phyloP scores from a whole-genome alignment of 1,139 yeast species.

The Meyerozyma elateridarum region DNA sequence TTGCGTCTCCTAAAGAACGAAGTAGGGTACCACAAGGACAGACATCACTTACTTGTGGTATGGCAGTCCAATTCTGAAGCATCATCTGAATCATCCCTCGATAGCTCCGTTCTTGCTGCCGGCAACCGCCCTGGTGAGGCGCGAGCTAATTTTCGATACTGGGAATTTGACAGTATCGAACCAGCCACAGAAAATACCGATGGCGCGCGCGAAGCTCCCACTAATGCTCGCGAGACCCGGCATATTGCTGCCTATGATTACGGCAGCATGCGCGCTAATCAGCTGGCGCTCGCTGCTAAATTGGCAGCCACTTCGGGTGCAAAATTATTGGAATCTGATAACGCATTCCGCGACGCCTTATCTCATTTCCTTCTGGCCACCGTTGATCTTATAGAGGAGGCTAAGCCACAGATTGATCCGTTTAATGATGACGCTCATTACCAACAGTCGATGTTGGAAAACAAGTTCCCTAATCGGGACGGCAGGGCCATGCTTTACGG shows the following conservation, averaged over 20 bases:
- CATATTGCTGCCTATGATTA: slow-evolving; percentile 1
- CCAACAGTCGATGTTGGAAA: slow-evolving; percentile 15
- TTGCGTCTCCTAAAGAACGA: background rate
- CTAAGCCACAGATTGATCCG: slow-evolving; percentile 19
- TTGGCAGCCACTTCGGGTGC: background rate
- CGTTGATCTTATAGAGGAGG: slow-evolving; percentile 15
- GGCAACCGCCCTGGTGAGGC: too few relatives aligned
- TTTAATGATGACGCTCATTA: slow-evolving; percentile 29
- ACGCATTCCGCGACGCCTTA: background rate
- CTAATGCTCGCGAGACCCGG: background rate
- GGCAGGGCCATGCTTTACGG: slow-evolving; percentile 31
- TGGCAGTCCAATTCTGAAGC: too few relatives aligned
- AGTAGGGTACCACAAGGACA: background rate
- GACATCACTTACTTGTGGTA: too few relatives aligned
- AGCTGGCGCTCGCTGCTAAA: background rate
- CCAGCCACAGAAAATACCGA: background rate
- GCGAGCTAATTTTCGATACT: too few relatives aligned
- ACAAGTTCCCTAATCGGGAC: slow-evolving; percentile 17
- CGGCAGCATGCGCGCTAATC: background rate
- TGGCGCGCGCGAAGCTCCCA: background rate
- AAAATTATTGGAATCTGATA: background rate
- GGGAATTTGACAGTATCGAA: background rate
- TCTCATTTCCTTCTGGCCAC: slow-evolving; percentile 16
- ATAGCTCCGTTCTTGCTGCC: too few relatives aligned
- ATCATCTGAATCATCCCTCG: too few relatives aligned